A percentile compares a stretch with the other conserved stretches of the same genome.
Conservation (phyloP, 305 asterid species). For the Coffea humblotiana region DNA sequence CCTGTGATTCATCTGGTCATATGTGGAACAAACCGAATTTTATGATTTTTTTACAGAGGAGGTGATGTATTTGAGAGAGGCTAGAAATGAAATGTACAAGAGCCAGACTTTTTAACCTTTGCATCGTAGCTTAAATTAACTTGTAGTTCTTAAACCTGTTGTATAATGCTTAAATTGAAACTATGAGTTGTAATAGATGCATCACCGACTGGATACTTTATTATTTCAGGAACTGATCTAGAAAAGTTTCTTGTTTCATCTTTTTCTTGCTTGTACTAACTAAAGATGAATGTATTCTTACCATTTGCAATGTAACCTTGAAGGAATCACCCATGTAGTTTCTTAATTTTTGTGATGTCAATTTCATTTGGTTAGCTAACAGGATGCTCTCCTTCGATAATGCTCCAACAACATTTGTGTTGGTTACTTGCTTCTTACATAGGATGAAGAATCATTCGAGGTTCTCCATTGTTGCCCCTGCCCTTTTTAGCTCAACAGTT, state of each 20-base stretch:
- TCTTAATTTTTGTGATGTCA: background rate
- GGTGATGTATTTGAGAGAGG: background rate
- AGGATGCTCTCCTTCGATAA: too few species aligned
- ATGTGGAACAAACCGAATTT: background rate
- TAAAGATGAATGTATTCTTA: background rate
- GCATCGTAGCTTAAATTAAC: background rate
- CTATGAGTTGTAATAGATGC: background rate
- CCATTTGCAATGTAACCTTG: background rate
- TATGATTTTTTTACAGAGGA: background rate
- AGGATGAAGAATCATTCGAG: background rate
- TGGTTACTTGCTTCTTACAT: background rate
- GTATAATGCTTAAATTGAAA: background rate
- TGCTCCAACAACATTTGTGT: background rate
- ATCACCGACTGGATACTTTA: background rate
- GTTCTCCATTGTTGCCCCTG: background rate
- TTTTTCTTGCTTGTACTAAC: background rate
- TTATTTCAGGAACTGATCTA: background rate
- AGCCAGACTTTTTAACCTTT: background rate
- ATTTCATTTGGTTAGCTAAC: background rate
- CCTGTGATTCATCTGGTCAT: conserved; percentile 2
- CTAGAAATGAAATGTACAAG: background rate
- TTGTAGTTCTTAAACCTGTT: background rate
- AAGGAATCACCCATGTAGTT: background rate
- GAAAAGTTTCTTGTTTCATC: background rate
- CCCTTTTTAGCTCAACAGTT: background rate